Base-by-base conservation (phyloP, 768 basidiomycete genomes). In the Tremella fuciformis region DNA sequence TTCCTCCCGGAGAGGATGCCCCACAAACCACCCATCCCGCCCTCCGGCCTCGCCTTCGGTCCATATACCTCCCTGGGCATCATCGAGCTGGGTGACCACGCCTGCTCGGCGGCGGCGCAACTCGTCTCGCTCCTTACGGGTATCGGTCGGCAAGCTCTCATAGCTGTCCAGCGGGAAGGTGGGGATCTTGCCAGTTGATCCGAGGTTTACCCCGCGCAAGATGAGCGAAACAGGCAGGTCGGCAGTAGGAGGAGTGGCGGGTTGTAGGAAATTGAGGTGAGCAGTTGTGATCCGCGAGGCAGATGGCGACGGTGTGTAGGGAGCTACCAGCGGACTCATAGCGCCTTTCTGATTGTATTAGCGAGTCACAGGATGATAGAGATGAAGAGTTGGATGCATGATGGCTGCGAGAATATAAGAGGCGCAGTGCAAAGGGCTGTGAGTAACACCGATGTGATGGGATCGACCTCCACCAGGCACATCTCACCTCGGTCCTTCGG, bases 141-240 rank as follows among this genome's bases (percentile, higher is more conserved):
- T 57, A 1, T 13, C 53, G 2, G 25, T 16, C 9, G 26, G 46
- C 11, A 16, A 29, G 2, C 15, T 15, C 13, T 13, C 29, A 46
- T 46, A 46, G 42, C n/a, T 46, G 21, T 46, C 54, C 13, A 50
- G 52, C 3, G 59, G 58, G 34, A 67, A 53, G 0, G 87, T 86
- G 0, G 85, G 88, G 57, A 83, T 81, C 73, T 99, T 99, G 48
- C 87, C 84, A 1, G 90, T 85, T 8, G 90, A 90, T 13, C 89
- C 87, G 47, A 98, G 83, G 75, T 99, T 99, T 44, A 97, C 88
- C n/a, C 96, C 96, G 53, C 94, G 85, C 0, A 99, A 81, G 15
- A 97, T 80, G 18, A 94, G 77, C 0, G 87, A 86, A 21, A 64
- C 61, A 44, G 69, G 78, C 86, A 87, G 51, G 88, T 52, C 51